phyloP scores from a whole-genome alignment of 1,284 basidiomycete species.

The Mycena citricolor region DNA sequence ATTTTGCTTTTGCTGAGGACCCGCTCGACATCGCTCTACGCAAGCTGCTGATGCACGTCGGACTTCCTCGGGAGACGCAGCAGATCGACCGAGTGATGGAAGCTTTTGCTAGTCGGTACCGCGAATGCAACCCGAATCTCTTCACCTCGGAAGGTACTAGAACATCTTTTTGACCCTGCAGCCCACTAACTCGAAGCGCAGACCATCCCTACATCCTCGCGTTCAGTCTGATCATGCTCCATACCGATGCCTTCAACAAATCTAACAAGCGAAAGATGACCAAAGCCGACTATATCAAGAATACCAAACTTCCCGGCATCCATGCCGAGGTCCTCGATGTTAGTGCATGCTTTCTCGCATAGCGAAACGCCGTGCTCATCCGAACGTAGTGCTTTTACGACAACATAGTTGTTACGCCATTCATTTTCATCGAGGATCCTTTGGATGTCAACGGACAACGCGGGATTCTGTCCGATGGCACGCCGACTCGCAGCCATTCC shows the following conservation, averaged over 20 bases:
- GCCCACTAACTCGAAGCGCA: constrained; percentile 31
- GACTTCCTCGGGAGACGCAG: constrained; percentile 93
- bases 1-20: constrained; percentile 80
- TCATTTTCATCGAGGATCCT: constrained; percentile 94
- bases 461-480: constrained; percentile 45
- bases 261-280: constrained; percentile 98
- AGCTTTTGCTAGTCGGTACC: constrained; percentile 87
- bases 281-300: constrained; percentile 89
- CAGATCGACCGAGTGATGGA: constrained; percentile 98
- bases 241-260: constrained; percentile 97
- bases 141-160: constrained; percentile 73
- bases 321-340: constrained; percentile 85
- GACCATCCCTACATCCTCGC: constrained; percentile 97
- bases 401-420: constrained; percentile 93
- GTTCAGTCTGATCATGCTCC: constrained; percentile 98
- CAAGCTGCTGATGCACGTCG: constrained; percentile 87
- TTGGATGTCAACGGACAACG: constrained; percentile 64
- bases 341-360: constrained; percentile 30
- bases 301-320: constrained; percentile 87
- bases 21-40: constrained; percentile 93
- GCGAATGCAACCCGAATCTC: constrained; percentile 80
- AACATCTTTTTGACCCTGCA: neutral
- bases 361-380: constrained; percentile 1
- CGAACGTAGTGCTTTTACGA: constrained; percentile 84
- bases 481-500: constrained; percentile 41